Evolutionary conservation across 139 green algal species (phyloP).

Genomic region (Tetraselmis striata): DNA sequence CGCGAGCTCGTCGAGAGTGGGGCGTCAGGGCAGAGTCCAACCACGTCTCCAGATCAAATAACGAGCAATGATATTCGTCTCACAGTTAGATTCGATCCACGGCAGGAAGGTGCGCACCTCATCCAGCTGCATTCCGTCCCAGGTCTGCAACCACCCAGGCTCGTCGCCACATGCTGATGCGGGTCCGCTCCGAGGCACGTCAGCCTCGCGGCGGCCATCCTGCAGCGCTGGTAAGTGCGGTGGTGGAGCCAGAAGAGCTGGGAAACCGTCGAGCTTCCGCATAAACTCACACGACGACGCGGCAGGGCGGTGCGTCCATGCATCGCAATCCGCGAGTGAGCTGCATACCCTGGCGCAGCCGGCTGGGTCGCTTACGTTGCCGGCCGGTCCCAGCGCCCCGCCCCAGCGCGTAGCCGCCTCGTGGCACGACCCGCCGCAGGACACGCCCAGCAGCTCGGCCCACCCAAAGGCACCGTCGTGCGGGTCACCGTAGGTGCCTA

Average conservation of each 20-base stretch:
- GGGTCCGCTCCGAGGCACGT: too few relatives aligned
- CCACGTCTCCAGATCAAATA: neutral
- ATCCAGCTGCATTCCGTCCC: neutral
- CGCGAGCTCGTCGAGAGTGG: neutral
- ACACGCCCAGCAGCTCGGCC: neutral
- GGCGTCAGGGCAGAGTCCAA: neutral
- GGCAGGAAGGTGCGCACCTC: neutral
- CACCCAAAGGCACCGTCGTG: neutral
- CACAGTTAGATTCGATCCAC: neutral
- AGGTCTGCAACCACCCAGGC: neutral
- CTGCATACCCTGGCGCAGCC: neutral
- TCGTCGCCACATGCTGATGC: neutral
- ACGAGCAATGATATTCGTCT: neutral
- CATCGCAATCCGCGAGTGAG: neutral
- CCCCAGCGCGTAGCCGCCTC: neutral
- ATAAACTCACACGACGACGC: neutral
- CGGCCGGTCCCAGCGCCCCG: neutral
- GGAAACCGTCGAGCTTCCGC: neutral
- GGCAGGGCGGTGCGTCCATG: neutral
- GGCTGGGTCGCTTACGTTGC: neutral
- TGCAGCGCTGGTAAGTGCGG: neutral
- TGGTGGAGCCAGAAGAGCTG: neutral
- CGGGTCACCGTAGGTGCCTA: neutral
- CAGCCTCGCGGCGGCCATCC: too few relatives aligned
- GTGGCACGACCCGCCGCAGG: neutral